Conservation (phyloP, 306 rosid genomes). For the Quillaja saponaria region DNA sequence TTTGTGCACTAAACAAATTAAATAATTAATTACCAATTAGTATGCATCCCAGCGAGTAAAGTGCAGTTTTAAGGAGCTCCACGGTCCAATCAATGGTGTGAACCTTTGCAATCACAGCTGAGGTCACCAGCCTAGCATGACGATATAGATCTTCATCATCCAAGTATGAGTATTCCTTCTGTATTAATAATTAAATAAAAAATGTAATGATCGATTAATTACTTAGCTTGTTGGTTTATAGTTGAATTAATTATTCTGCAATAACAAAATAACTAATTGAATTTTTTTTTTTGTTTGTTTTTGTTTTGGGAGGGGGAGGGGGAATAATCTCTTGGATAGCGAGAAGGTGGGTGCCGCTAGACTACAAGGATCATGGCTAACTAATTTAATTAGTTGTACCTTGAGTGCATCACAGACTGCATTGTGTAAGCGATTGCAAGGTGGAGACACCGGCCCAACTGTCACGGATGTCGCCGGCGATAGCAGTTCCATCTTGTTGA, state of each 20-base stretch:
- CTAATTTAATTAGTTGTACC: slow-evolving; percentile 34
- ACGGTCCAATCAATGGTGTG: slow-evolving; percentile 74
- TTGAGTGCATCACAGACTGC: slow-evolving; percentile 56
- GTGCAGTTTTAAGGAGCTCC: slow-evolving; percentile 64
- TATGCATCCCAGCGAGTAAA: slow-evolving; percentile 55
- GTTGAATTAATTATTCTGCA: too few species aligned
- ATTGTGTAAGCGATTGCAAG: slow-evolving; percentile 59
- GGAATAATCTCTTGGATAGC: too few species aligned
- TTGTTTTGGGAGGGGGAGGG: too few species aligned
- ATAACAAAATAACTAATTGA: too few species aligned
- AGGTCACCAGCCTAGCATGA: slow-evolving; percentile 61
- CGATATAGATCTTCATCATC: slow-evolving; percentile 55
- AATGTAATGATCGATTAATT: too few species aligned
- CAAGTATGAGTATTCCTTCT: slow-evolving; percentile 36
- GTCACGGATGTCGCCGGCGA: slow-evolving; percentile 55
- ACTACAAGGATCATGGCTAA: too few species aligned
- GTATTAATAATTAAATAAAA: too few species aligned
- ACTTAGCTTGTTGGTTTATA: too few species aligned
- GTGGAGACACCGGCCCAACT: slow-evolving; percentile 69
- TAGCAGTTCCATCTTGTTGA: slow-evolving; percentile 47
- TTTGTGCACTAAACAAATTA: too few species aligned
- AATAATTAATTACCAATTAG: slow-evolving; percentile 61
- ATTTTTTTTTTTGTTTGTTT: too few species aligned
- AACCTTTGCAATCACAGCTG: slow-evolving; percentile 66
- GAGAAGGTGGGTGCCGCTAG: too few species aligned